These are phyloP conservation scores for Hanseniaspora occidentalis DNA, from an alignment of 805 yeast genomes.

Conservation along the genomic window DNA sequence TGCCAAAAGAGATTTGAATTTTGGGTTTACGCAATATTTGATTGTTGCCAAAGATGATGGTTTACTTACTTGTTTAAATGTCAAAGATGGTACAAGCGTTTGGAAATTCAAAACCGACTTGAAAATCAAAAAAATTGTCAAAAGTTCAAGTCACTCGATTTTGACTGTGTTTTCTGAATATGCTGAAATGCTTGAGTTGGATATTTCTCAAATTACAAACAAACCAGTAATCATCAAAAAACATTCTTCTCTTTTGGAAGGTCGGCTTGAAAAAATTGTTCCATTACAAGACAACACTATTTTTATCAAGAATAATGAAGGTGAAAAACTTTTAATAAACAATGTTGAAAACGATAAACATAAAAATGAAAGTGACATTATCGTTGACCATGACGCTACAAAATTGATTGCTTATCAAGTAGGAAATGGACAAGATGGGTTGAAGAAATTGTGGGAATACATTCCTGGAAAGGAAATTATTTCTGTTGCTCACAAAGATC, in stretches of 20 bases:
- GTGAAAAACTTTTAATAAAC: slow-evolving; percentile 8
- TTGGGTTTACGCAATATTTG: slow-evolving; percentile 35
- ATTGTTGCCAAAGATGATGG: slow-evolving; percentile 30
- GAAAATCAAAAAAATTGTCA: slow-evolving; percentile 14
- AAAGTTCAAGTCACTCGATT: slow-evolving; percentile 10
- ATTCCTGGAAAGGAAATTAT: slow-evolving; percentile 22
- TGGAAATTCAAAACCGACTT: slow-evolving; percentile 28
- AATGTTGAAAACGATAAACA: slow-evolving; percentile 10
- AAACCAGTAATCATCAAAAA: background rate
- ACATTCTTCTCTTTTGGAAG: background rate
- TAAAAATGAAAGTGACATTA: slow-evolving; percentile 15
- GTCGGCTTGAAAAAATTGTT: background rate
- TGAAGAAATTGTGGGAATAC: slow-evolving; percentile 29
- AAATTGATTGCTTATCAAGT: slow-evolving; percentile 16
- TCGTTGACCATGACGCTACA: slow-evolving; percentile 16
- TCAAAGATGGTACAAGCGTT: slow-evolving; percentile 25
- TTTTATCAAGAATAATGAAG: slow-evolving; percentile 11
- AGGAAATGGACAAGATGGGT: slow-evolving; percentile 7
- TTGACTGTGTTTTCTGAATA: slow-evolving; percentile 17
- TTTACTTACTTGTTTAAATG: slow-evolving; percentile 31
- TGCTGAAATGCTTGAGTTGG: slow-evolving; percentile 18
- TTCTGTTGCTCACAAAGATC: slow-evolving; percentile 28
- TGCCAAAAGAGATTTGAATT: slow-evolving; percentile 18
- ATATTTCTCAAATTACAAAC: slow-evolving; percentile 4
- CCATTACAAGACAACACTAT: slow-evolving; percentile 7